A percentile compares a stretch with the other conserved stretches of the same genome.
phyloP scores from a whole-genome alignment of 1,284 basidiomycete species.

The Kwoniella shivajii region DNA sequence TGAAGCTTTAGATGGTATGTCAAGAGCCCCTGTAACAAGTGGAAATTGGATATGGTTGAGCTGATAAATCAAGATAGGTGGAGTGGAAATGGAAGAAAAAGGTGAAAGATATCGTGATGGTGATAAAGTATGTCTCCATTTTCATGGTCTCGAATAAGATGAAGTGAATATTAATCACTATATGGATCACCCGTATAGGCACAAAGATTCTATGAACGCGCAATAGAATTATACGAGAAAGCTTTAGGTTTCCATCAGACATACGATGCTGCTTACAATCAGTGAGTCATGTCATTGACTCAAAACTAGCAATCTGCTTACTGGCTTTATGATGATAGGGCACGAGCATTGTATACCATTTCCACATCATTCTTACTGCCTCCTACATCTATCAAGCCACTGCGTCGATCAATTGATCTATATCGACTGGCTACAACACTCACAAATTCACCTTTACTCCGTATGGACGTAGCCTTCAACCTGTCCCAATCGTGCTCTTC shows the following conservation, averaged over 20 bases:
- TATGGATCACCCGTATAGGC: conserved; percentile 27
- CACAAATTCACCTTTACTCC: conserved; percentile 37
- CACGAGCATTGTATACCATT: conserved; percentile 49
- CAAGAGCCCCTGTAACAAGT: background rate
- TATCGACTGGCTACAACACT: conserved; percentile 38
- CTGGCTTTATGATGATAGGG: conserved; percentile 28
- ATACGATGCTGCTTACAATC: conserved; percentile 53
- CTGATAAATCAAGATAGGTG: conserved; percentile 28
- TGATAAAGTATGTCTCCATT: conserved; percentile 42
- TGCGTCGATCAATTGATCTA: conserved; percentile 40
- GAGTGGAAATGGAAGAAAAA: conserved; percentile 54
- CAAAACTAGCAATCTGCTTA: too few relatives aligned
- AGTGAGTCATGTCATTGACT: conserved; percentile 32
- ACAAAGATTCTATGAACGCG: conserved; percentile 50
- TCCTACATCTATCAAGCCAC: conserved; percentile 29
- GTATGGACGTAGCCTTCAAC: conserved; percentile 51
- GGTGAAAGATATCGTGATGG: conserved; percentile 53
- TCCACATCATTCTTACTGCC: conserved; percentile 50
- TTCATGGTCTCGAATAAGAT: background rate
- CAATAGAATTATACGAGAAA: conserved; percentile 49
- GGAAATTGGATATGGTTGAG: background rate
- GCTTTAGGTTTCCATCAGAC: conserved; percentile 40
- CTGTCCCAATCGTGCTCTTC: conserved; percentile 43
- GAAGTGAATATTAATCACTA: background rate
- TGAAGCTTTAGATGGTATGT: conserved; percentile 50